Conservation (phyloP, 495 filamentous ascomycete species). For the Annulohypoxylon maeteangense region DNA sequence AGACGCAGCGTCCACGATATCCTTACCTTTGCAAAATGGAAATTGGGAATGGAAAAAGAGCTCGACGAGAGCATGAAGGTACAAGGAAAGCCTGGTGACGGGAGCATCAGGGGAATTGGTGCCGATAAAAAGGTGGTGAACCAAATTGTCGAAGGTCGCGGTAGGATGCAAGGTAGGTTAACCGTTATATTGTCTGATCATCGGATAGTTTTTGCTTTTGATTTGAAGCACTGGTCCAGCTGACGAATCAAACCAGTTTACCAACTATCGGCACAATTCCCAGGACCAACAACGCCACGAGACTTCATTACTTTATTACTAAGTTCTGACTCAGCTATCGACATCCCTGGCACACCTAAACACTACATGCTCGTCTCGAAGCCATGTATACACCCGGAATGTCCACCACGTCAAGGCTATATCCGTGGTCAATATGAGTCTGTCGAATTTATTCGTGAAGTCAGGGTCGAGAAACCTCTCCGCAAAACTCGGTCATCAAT, state of each 20-base stretch:
- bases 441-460: constrained; percentile 89
- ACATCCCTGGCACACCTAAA: constrained; percentile 47
- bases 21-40: constrained; percentile 76
- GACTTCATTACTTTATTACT: constrained; percentile 86
- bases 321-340: constrained; percentile 58
- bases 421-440: constrained; percentile 90
- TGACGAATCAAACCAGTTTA: constrained; percentile 65
- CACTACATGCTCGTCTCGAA: constrained; percentile 89
- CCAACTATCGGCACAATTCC: constrained; percentile 88
- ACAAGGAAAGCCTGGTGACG: constrained; percentile 69
- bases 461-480: constrained; percentile 62
- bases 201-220: not conserved
- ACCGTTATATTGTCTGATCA: not conserved
- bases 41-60: constrained; percentile 65
- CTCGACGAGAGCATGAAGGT: constrained; percentile 72
- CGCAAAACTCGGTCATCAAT: constrained; percentile 48
- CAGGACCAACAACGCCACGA: constrained; percentile 84
- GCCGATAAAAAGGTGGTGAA: constrained; percentile 77
- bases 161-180: constrained; percentile 66
- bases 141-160: constrained; percentile 62
- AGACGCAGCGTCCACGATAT: constrained; percentile 80
- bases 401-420: constrained; percentile 72
- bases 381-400: constrained; percentile 80
- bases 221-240: not conserved
- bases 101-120: constrained; percentile 84